These are phyloP conservation scores for Backusella mclennaniae DNA, from an alignment of 192 early-diverging fungal species.

Conservation along the genomic window DNA sequence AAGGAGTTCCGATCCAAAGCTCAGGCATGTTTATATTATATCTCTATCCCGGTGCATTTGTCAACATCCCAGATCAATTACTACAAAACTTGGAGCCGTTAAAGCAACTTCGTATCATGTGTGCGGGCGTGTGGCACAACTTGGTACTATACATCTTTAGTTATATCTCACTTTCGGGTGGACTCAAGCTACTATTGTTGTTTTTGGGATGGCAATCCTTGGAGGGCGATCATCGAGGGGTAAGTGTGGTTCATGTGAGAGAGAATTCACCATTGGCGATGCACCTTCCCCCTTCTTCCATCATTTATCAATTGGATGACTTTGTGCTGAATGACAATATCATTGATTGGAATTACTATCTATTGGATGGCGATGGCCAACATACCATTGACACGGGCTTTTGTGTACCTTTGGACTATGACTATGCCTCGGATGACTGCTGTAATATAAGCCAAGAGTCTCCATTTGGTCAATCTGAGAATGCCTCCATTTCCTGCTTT, in stretches of 20 bases:
- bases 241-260: conserved; percentile 58
- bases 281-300: conserved; percentile 40
- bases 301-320: conserved; percentile 39
- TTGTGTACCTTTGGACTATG: conserved; percentile 36
- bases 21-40: conserved; percentile 66
- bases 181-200: conserved; percentile 40
- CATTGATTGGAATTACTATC: conserved; percentile 44
- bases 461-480: conserved; percentile 55
- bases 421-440: conserved; percentile 35
- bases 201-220: conserved; percentile 52
- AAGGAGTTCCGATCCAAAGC: conserved; percentile 56
- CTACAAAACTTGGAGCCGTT: conserved; percentile 43
- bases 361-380: conserved; percentile 29
- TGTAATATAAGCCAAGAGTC: conserved; percentile 52
- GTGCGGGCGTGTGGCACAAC: conserved; percentile 81
- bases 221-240: conserved; percentile 44
- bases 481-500: conserved; percentile 25
- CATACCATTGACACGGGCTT: conserved; percentile 38
- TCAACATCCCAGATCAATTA: conserved; percentile 50
- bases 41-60: conserved; percentile 79
- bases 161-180: conserved; percentile 38
- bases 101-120: conserved; percentile 58
- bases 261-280: conserved; percentile 44
- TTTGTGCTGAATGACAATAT: conserved; percentile 30
- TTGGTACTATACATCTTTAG: conserved; percentile 46